A percentile compares a stretch with the other conserved stretches of the same genome.
These are phyloP conservation scores for Diaporthe citriasiana DNA, from an alignment of 2,329 filamentous ascomycete species.

Conservation along the genomic window DNA sequence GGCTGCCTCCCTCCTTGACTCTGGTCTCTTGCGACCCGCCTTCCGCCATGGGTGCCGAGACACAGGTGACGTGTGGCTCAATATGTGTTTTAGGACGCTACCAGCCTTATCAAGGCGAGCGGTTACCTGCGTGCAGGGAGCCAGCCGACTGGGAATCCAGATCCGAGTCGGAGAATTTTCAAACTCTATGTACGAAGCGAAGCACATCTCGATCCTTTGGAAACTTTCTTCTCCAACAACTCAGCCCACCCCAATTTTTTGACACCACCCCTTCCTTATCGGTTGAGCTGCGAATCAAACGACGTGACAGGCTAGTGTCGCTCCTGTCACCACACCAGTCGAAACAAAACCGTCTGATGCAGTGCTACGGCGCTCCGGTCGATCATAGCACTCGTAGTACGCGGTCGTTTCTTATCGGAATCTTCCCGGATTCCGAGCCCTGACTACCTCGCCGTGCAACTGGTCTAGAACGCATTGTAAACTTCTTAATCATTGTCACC, in stretches of 20 bases:
- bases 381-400: constrained; percentile 20
- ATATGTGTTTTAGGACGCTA: constrained; percentile 12
- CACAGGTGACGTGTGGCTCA: constrained; percentile 24
- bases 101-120: constrained; percentile 12
- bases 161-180: constrained; percentile 32
- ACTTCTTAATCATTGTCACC: background rate
- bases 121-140: background rate
- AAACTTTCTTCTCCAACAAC: background rate
- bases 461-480: background rate
- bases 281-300: background rate
- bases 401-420: constrained; percentile 22
- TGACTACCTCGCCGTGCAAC: background rate
- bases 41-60: constrained; percentile 29
- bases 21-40: constrained; percentile 4
- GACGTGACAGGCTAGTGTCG: constrained; percentile 24
- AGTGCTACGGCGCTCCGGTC: constrained; percentile 12
- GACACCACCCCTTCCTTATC: background rate
- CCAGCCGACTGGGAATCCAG: constrained; percentile 17
- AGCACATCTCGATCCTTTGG: constrained; percentile 8
- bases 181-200: constrained; percentile 22
- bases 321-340: constrained; percentile 25
- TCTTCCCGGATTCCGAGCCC: background rate
- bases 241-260: background rate
- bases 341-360: constrained; percentile 38
- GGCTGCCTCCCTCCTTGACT: constrained; percentile 5